phyloP scores from a whole-genome alignment of 2,329 filamentous ascomycete genomes.

The Cladosporium sp. region DNA sequence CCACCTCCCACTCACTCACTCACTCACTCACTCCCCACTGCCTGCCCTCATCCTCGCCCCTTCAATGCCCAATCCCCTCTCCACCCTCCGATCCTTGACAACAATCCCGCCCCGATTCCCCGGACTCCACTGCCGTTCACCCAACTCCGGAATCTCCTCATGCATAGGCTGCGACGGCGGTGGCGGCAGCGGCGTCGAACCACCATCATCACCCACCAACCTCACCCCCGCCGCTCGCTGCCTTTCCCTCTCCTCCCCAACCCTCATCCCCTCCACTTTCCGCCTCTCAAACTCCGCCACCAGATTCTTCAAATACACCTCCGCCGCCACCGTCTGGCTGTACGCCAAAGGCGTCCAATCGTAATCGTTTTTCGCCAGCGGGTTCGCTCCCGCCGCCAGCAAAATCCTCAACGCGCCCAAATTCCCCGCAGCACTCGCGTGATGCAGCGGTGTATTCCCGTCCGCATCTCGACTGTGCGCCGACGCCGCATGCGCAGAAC shows the following conservation, averaged over 20 bases:
- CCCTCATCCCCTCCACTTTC: constrained; percentile 41
- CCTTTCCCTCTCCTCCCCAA: constrained; percentile 26
- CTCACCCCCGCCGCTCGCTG: constrained; percentile 26
- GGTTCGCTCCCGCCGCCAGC: constrained; percentile 71
- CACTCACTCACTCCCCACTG: constrained; percentile 5
- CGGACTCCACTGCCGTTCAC: constrained; percentile 8
- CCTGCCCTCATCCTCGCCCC: constrained; percentile 11
- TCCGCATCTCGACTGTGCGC: constrained; percentile 50
- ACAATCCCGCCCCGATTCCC: constrained; percentile 6
- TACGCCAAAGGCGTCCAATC: constrained; percentile 83
- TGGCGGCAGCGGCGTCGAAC: not conserved
- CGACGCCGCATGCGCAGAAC: constrained; percentile 28
- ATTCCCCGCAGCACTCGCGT: constrained; percentile 77
- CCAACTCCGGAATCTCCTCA: constrained; percentile 4
- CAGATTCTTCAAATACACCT: constrained; percentile 76
- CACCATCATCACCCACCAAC: constrained; percentile 21
- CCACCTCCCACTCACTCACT: not conserved
- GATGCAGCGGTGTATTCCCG: constrained; percentile 84
- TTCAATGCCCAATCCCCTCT: constrained; percentile 8
- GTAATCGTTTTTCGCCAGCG: constrained; percentile 66
- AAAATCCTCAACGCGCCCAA: constrained; percentile 71
- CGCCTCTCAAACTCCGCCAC: constrained; percentile 66
- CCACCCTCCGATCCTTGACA: constrained; percentile 1
- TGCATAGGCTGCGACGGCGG: not conserved
- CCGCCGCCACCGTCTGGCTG: constrained; percentile 73